Percentiles rank a stretch among this genome's conserved stretches.
Conservation (phyloP, 2,329 filamentous ascomycete species). For the Penicillium sp. region DNA sequence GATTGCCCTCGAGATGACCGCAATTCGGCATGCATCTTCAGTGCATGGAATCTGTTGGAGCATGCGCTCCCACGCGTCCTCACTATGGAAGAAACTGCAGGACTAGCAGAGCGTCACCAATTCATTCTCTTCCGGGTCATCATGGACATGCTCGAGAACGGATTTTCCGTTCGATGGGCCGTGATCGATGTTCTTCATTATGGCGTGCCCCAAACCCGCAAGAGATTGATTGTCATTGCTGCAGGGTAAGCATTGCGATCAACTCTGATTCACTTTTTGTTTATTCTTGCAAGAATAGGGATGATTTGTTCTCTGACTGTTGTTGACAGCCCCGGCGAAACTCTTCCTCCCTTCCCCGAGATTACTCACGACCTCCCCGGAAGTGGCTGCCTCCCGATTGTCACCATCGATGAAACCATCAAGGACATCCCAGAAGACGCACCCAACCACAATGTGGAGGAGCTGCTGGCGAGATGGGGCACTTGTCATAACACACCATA, state of each 20-base stretch:
- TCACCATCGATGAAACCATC: constrained; percentile 49
- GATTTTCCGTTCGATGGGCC: constrained; percentile 72
- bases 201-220: constrained; percentile 53
- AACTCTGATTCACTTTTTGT: background rate
- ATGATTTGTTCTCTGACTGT: background rate
- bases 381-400: constrained; percentile 34
- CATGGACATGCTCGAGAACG: constrained; percentile 62
- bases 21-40: constrained; percentile 62
- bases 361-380: constrained; percentile 56
- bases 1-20: constrained; percentile 59
- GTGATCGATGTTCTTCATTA: constrained; percentile 55
- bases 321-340: constrained; percentile 67
- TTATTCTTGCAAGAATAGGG: background rate
- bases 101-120: constrained; percentile 59
- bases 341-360: constrained; percentile 64
- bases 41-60: constrained; percentile 55
- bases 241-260: constrained; percentile 47
- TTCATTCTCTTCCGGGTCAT: constrained; percentile 63
- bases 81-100: constrained; percentile 78
- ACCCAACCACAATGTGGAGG: constrained; percentile 45
- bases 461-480: constrained; percentile 23
- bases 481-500: constrained; percentile 42
- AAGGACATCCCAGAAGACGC: constrained; percentile 41
- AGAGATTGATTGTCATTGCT: constrained; percentile 55
- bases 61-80: constrained; percentile 66